A percentile compares a stretch with the other conserved stretches of the same genome.
These are phyloP conservation scores for Biscutella auriculata DNA, from an alignment of 441 rosid species.

Conservation along the genomic window DNA sequence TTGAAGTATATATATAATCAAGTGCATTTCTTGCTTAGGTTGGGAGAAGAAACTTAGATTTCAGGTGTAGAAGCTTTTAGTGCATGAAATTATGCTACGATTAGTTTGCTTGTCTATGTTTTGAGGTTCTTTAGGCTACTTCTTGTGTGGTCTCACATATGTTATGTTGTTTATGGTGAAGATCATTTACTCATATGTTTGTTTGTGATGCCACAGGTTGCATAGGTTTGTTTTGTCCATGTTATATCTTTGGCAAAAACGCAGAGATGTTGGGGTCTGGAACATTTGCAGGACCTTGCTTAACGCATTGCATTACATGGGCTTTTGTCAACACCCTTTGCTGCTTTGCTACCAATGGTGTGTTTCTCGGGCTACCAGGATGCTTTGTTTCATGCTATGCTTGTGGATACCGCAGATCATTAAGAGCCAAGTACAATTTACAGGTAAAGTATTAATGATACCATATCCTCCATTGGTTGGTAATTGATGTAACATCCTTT, in stretches of 20 bases:
- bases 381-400: conserved; percentile 82
- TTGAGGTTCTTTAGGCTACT: too few relatives aligned
- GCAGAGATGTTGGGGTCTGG: conserved; percentile 84
- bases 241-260: conserved; percentile 77
- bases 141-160: too few relatives aligned
- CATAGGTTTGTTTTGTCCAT: conserved; percentile 75
- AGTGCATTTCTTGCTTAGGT: neutral
- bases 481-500: neutral
- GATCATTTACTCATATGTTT: neutral
- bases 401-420: conserved; percentile 66
- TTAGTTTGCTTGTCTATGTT: neutral
- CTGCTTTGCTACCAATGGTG: conserved; percentile 61
- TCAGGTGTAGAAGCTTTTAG: neutral
- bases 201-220: conserved; percentile 35
- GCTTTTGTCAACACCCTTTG: conserved; percentile 53
- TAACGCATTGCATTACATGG: conserved; percentile 66
- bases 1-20: conserved; percentile 12
- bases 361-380: conserved; percentile 72
- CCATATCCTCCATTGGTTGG: neutral
- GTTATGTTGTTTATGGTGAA: neutral
- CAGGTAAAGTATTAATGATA: conserved; percentile 32
- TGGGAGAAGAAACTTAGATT: neutral
- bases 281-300: conserved; percentile 67
- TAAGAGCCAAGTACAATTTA: conserved; percentile 62
- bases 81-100: too few relatives aligned